Percentiles rank a stretch among this genome's conserved stretches.
phyloP scores from a whole-genome alignment of 2,329 filamentous ascomycete genomes.

The Boeremia lycopersici region DNA sequence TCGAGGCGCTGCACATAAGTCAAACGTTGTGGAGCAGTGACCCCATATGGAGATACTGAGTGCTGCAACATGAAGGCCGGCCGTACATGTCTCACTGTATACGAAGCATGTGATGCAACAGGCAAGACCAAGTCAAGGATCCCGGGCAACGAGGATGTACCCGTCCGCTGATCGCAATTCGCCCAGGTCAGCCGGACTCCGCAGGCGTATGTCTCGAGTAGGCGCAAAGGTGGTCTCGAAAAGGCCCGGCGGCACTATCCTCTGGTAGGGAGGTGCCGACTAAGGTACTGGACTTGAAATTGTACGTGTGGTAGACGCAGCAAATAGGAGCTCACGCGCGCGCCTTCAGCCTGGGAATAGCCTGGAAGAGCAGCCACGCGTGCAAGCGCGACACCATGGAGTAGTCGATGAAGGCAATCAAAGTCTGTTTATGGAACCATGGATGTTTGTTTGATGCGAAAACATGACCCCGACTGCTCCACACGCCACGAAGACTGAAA shows the following conservation, averaged over 20 bases:
- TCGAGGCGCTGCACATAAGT: not conserved
- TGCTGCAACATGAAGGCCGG: not conserved
- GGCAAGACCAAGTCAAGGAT: slow-evolving; percentile 9
- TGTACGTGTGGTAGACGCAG: slow-evolving; percentile 21
- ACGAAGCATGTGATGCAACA: slow-evolving; percentile 6
- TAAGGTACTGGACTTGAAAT: slow-evolving; percentile 31
- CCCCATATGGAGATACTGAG: not conserved
- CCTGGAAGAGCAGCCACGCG: slow-evolving; percentile 27
- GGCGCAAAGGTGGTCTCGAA: slow-evolving; percentile 4
- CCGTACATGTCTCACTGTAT: slow-evolving; percentile 5
- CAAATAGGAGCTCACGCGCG: slow-evolving; percentile 40
- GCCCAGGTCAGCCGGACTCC: slow-evolving; percentile 36
- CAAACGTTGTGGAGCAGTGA: not conserved
- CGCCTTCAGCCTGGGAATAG: slow-evolving; percentile 29
- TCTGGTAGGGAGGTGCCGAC: slow-evolving; percentile 24
- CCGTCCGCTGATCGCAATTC: slow-evolving; percentile 20
- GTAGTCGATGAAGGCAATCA: slow-evolving; percentile 14
- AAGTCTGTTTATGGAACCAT: not conserved
- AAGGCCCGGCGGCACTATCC: slow-evolving; percentile 16
- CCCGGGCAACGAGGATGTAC: slow-evolving; percentile 17
- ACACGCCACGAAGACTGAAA: not conserved
- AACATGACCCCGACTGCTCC: not conserved
- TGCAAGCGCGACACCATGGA: slow-evolving; percentile 25
- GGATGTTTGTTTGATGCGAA: slow-evolving; percentile 5
- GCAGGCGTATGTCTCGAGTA: slow-evolving; percentile 26